Evolutionary conservation across 2,329 filamentous ascomycete genomes (phyloP), one percentile per base, ranked within the genome.

Genomic region (Botrytis deweyae): DNA sequence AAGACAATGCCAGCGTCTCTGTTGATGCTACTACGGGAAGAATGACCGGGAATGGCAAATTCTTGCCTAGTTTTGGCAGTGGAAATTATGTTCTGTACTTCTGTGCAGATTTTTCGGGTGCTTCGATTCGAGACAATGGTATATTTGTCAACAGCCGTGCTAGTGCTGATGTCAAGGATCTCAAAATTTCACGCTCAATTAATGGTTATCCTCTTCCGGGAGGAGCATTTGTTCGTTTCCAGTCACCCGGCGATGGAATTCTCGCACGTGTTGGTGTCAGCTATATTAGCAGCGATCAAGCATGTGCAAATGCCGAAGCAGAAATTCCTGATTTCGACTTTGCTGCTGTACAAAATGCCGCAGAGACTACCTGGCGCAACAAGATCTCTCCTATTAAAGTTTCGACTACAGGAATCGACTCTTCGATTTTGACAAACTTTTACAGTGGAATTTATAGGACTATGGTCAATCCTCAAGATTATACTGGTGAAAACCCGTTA

Each of bases 281-380:
- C 78, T 91, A 93, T 80, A 89, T 93, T 78, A 91, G 88, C 79
- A 83, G 84, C 7, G 85, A 87, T 1, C 87, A 90, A 80, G 92
- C 92, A 0, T 94, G 92, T 78, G 80, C 84, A 12, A 92, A 90
- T 79, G 92, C 89, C 0, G 90, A 93, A 80, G 82, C 79, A 0
- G 92, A 94, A 77, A 91, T 93, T 29, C 89, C 92, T 0, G 80
- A 86, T 88, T 89, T 4, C 88, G 87, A 92, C 79, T 93, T 94
- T 76, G 83, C 88, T 2, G 81, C 78, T 3, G 85, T 89, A 0
- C 84, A 86, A 5, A 78, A 80, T 3, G 84, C 85, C 2, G 91
- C 91, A 0, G 84, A 87, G 33, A 80, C 83, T 14, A 85, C 84
- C 0, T 93, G 91, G 91, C 84, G 83, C 66, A 80, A 86, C 16